These are phyloP conservation scores for Polyplosphaeria fusca DNA, from an alignment of 495 filamentous ascomycete genomes.

Conservation along the genomic window DNA sequence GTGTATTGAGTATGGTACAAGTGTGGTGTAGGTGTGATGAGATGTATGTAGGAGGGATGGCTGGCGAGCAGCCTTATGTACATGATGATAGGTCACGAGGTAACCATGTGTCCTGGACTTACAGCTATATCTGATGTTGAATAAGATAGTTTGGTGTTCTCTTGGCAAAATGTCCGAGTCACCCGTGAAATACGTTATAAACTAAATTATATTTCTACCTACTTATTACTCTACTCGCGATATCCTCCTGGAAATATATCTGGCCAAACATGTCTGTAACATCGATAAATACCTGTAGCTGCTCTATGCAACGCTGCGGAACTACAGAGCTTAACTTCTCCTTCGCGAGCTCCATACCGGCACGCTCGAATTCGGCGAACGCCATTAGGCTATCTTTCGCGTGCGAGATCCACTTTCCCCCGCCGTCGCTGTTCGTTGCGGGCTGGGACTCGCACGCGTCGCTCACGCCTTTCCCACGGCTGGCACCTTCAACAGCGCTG, in stretches of 20 bases:
- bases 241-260: background rate
- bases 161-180: no score
- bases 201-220: no score
- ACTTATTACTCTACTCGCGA: no score
- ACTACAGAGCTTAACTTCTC: background rate
- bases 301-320: background rate
- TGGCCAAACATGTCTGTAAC: background rate
- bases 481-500: background rate
- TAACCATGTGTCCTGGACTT: no score
- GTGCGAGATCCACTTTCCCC: background rate
- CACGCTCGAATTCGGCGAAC: background rate
- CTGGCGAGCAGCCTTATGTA: no score
- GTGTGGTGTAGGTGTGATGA: no score
- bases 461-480: background rate
- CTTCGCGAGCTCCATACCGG: background rate
- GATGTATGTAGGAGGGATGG: no score
- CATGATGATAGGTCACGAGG: no score
- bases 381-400: background rate
- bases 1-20: no score
- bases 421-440: background rate
- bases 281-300: background rate
- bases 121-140: no score
- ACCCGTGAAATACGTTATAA: no score
- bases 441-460: background rate
- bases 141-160: no score